A percentile compares a stretch with the other conserved stretches of the same genome.
phyloP scores from a whole-genome alignment of 331 rosid genomes.

The Cydonia oblonga region DNA sequence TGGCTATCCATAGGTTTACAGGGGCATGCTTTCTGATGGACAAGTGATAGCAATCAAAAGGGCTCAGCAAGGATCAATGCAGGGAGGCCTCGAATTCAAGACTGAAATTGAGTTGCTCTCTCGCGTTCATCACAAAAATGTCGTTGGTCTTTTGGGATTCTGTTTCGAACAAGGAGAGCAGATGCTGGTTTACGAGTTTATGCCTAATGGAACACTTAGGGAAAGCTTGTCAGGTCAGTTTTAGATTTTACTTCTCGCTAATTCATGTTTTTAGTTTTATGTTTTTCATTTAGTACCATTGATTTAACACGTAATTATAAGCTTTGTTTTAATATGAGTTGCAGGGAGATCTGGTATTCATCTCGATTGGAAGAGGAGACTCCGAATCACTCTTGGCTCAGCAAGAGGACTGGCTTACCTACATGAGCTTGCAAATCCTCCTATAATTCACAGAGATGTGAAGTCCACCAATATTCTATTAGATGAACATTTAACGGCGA shows the following conservation, averaged over 20 bases:
- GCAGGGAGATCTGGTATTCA: conserved; percentile 62
- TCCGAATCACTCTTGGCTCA: conserved; percentile 82
- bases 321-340: conserved; percentile 5
- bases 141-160: conserved; percentile 82
- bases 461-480: conserved; percentile 70
- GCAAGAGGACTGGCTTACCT: conserved; percentile 88
- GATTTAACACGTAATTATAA: neutral
- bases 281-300: neutral
- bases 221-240: conserved; percentile 66
- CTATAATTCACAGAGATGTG: conserved; percentile 86
- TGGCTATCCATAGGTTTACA: conserved; percentile 52
- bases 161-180: conserved; percentile 96
- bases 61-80: conserved; percentile 41
- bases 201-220: conserved; percentile 76
- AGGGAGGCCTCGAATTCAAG: conserved; percentile 89
- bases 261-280: neutral
- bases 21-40: conserved; percentile 68
- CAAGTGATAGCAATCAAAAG: conserved; percentile 55
- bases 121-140: conserved; percentile 96
- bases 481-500: conserved; percentile 71
- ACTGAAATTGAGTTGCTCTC: conserved; percentile 93
- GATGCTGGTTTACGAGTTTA: conserved; percentile 77
- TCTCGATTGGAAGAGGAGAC: conserved; percentile 95
- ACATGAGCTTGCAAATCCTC: conserved; percentile 94
- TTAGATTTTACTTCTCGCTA: neutral